Percentiles rank a stretch among this genome's conserved stretches.
Evolutionary conservation across 176 grass and related monocot species (phyloP).

Genomic region (Avena eriantha): DNA sequence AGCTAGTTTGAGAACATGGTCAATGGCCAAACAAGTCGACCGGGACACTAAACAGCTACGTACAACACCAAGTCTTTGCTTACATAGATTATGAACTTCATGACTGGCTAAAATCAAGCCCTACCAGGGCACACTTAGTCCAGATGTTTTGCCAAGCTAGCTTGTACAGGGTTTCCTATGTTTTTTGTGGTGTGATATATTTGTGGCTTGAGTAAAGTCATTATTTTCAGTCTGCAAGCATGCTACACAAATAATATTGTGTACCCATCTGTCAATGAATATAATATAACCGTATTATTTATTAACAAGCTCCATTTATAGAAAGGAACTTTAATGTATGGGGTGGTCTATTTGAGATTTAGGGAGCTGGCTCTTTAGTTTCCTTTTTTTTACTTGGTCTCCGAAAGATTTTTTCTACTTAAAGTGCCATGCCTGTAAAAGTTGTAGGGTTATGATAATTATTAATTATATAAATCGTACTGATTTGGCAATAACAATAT

Average conservation of each 20-base stretch:
- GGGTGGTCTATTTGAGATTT: background rate
- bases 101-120: background rate
- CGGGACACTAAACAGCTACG: background rate
- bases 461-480: background rate
- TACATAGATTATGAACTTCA: background rate
- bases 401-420: background rate
- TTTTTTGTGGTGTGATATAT: slow-evolving; percentile 7
- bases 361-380: background rate
- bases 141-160: background rate
- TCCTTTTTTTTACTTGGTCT: background rate
- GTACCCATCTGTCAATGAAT: background rate
- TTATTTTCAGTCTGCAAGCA: background rate
- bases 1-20: background rate
- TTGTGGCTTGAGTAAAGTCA: background rate
- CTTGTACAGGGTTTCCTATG: background rate
- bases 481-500: background rate
- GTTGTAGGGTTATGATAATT: background rate
- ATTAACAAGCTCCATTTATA: background rate
- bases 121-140: background rate
- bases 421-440: background rate
- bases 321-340: background rate
- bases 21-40: background rate
- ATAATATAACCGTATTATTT: background rate
- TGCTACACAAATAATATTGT: background rate
- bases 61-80: background rate